Base-by-base conservation (phyloP, 805 yeast genomes). In the Saccharomycopsis oosterbeekiorum region DNA sequence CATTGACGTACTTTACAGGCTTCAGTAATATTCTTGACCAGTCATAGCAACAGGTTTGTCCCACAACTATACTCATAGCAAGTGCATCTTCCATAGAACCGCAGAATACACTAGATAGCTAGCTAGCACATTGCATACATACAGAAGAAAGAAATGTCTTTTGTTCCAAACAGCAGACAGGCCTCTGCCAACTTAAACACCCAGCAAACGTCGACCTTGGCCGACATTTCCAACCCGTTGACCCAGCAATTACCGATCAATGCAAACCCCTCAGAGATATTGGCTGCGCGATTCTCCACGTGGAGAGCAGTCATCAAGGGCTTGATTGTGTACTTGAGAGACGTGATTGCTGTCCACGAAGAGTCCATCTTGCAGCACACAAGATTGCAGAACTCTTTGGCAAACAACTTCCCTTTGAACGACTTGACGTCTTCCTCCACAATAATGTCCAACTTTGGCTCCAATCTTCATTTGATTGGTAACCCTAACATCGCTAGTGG, bases 271-370 rank as follows among this genome's bases (percentile, higher is more conserved):
- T 91, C 97, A 0, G 97, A 92, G 62, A 82, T 88, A 6, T 76
- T 93, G 63, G 94, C 97, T 1, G 79, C 82, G 36, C 78, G 98
- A 65, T 92, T 93, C 71, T 80, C 84, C 57, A 86, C 96, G 1
- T 93, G 97, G 97, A 78, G 97, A 62, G 79, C 81, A 50, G 83
- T 92, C 60, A 84, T 91, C 61, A 83, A 84, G 64, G 86, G 93
- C 41, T 74, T 93, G 60, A 79, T 89, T 21, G 82, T 80, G 56
- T 93, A 93, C 69, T 77, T 93, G 65, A 82, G 81, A 64, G 97
- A 91, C 68, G 85, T 84, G 47, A 90, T 89, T 10, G 80, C 88
- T 14, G 92, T 89, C 61, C 94, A 91, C 70, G 97, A 92, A 71
- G 97, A 92, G 70, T 81, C 89, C 17, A 84, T 88, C 41, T 82